Evolutionary conservation across 768 basidiomycete species (phyloP).

Genomic region (Hericium alpestre): DNA sequence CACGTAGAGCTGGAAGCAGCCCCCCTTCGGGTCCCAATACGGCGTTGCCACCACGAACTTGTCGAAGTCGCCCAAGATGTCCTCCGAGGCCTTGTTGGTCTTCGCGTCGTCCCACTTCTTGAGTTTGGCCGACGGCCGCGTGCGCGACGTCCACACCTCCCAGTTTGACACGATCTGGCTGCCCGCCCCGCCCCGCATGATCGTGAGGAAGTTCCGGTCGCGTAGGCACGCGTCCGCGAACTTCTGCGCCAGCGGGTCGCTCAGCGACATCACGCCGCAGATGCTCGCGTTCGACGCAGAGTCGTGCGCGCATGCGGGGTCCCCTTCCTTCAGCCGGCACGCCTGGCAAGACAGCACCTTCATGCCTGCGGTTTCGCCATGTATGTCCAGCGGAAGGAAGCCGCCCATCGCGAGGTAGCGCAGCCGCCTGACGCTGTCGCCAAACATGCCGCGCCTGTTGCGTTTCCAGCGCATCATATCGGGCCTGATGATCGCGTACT

Average conservation of each 20-base stretch:
- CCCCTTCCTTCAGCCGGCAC: too few species aligned
- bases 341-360: not conserved
- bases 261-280: too few species aligned
- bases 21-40: slow-evolving; percentile 9
- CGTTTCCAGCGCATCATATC: not conserved
- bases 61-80: not conserved
- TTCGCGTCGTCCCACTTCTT: not conserved
- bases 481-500: not conserved
- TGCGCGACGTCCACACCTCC: not conserved
- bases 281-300: too few species aligned
- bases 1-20: slow-evolving; percentile 23
- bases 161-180: too few species aligned
- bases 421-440: slow-evolving; percentile 15
- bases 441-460: slow-evolving; percentile 17
- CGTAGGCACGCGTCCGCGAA: too few species aligned
- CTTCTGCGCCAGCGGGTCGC: too few species aligned
- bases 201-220: too few species aligned
- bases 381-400: slow-evolving; percentile 19
- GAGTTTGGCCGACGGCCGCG: not conserved
- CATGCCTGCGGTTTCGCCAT: slow-evolving; percentile 7
- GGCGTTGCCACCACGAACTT: slow-evolving; percentile 1
- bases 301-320: too few species aligned
- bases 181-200: too few species aligned
- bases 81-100: slow-evolving; percentile 9
- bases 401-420: slow-evolving; percentile 22